phyloP scores from a whole-genome alignment of 2,329 filamentous ascomycete species.

The Colletotrichum salicis region DNA sequence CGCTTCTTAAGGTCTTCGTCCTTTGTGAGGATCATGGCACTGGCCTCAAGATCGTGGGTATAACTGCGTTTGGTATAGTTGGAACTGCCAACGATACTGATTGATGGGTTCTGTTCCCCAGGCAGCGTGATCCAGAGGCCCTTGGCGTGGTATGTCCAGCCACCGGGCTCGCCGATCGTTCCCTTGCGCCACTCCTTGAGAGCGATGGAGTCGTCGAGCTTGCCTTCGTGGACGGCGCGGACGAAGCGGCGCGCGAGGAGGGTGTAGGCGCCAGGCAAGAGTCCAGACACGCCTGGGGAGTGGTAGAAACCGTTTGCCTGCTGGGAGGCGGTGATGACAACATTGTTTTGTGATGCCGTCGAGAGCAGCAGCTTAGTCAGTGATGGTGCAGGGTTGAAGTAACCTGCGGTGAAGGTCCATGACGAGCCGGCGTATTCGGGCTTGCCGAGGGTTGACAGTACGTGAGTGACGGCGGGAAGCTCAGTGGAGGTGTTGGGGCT shows the following conservation, averaged over 20 bases:
- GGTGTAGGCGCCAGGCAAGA: constrained; percentile 92
- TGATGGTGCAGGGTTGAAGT: constrained; percentile 94
- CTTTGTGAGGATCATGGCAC: constrained; percentile 84
- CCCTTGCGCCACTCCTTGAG: constrained; percentile 91
- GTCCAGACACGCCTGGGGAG: constrained; percentile 86
- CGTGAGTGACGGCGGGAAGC: constrained; percentile 79
- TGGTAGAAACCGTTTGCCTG: constrained; percentile 96
- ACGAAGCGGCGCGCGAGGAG: constrained; percentile 87
- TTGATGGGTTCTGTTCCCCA: constrained; percentile 71
- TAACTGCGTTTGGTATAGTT: constrained; percentile 98
- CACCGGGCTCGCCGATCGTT: constrained; percentile 80
- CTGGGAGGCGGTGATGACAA: constrained; percentile 90
- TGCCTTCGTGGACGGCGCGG: constrained; percentile 60
- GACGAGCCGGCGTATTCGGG: constrained; percentile 74
- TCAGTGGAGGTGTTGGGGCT: constrained; percentile 86
- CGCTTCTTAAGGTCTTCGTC: constrained; percentile 77
- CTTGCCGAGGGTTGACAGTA: constrained; percentile 75
- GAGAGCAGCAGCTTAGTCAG: constrained; percentile 83
- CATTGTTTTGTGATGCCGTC: constrained; percentile 76
- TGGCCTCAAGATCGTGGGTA: constrained; percentile 89
- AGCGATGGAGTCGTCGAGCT: constrained; percentile 67
- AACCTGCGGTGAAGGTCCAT: constrained; percentile 98
- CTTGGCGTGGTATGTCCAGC: constrained; percentile 99
- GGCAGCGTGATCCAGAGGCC: constrained; percentile 89
- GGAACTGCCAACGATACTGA: constrained; percentile 88